These are phyloP conservation scores for Trichosphaerium sp. DNA, from an alignment of 78 protist genomes.

Conservation along the genomic window DNA sequence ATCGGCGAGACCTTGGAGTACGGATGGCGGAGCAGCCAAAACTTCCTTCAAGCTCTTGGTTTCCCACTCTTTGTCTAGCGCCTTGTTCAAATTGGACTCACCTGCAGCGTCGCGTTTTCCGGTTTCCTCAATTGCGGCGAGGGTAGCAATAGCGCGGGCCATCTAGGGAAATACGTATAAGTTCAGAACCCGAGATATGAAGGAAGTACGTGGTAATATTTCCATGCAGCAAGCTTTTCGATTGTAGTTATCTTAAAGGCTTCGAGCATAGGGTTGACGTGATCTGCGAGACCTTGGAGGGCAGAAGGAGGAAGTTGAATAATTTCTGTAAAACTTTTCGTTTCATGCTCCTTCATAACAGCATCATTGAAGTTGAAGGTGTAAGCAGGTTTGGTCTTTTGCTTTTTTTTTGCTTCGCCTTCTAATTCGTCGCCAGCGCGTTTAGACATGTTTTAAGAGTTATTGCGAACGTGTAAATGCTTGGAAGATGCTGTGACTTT, in stretches of 20 bases:
- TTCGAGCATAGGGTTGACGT: neutral
- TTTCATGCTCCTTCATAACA: neutral
- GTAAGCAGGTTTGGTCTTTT: conserved; percentile 6
- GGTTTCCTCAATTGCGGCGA: neutral
- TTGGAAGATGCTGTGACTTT: too few species aligned
- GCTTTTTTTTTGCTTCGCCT: too few species aligned
- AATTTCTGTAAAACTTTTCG: neutral
- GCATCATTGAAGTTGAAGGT: neutral
- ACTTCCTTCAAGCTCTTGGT: neutral
- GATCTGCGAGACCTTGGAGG: neutral
- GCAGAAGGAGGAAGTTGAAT: neutral
- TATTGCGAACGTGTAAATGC: too few species aligned
- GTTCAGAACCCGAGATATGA: too few species aligned
- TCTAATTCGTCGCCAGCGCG: too few species aligned
- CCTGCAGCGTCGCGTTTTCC: neutral
- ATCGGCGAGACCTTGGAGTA: neutral
- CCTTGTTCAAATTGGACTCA: neutral
- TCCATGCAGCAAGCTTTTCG: neutral
- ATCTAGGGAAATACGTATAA: too few species aligned
- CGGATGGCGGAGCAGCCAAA: neutral
- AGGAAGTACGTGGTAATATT: too few species aligned
- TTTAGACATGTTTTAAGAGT: too few species aligned
- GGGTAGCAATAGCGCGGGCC: neutral
- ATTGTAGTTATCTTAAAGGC: neutral
- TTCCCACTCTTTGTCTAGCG: neutral